Percentiles rank a stretch among this genome's conserved stretches.
These are phyloP conservation scores for Talinum fruticosum DNA, from an alignment of 148 eudicot genomes.

Conservation along the genomic window DNA sequence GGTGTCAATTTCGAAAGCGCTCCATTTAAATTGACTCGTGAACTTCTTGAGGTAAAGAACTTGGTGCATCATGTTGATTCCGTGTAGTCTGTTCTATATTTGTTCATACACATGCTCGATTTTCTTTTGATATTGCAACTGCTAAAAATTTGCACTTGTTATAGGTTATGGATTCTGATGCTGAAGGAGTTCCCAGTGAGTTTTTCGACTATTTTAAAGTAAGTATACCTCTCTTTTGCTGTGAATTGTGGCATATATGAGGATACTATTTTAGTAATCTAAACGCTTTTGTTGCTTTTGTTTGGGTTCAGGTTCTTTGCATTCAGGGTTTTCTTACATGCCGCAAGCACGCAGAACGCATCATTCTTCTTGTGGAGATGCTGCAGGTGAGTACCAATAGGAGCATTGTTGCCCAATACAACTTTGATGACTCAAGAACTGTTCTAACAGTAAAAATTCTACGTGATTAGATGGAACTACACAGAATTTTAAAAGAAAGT, in stretches of 20 bases:
- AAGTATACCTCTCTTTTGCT: constrained; percentile 18
- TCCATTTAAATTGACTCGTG: constrained; percentile 96
- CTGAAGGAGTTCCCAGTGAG: constrained; percentile 97
- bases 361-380: constrained; percentile 99
- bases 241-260: not conserved
- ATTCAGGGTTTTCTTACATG: constrained; percentile 98
- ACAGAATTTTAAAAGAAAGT: not conserved
- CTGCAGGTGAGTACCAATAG: constrained; percentile 71
- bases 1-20: constrained; percentile 99
- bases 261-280: not conserved
- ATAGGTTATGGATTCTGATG: constrained; percentile 99
- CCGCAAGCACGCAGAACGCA: constrained; percentile 97
- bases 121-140: not conserved
- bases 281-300: not conserved
- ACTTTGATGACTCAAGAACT: not conserved
- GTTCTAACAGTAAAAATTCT: not conserved
- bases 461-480: not conserved
- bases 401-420: not conserved
- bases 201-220: constrained; percentile 97
- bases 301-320: constrained; percentile 78
- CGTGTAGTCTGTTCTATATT: not conserved
- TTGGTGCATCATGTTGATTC: not conserved
- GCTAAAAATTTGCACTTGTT: constrained; percentile 27
- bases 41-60: constrained; percentile 87
- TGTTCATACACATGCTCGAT: not conserved